Evolutionary conservation across 2,329 filamentous ascomycete species (phyloP), one percentile per base, ranked within the genome.

Genomic region (Scedosporium minutisporum): DNA sequence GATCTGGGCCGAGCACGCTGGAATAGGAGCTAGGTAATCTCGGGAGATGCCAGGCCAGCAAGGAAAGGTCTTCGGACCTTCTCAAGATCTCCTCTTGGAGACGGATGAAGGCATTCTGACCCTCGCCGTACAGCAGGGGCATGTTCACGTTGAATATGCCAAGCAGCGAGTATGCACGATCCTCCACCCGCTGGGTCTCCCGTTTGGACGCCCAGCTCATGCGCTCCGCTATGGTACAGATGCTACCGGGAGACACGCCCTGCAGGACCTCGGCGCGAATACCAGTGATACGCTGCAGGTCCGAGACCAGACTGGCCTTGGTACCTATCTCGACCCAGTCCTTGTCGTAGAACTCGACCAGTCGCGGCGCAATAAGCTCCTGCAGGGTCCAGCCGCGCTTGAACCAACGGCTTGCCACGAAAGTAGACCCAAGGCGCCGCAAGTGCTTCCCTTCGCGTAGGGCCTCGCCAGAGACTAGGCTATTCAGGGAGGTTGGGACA

Each of bases 121-220:
- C 72, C 46, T 75, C 74, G 1, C 74, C 74, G 18, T 74, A 76
- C 0, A 75, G 65, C 23, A 75, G 65, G 5, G 71, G 69, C 71
- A 76, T 75, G 27, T 71, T 71, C 3, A 76, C 67, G 41, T 66
- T 68, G 25, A 74, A 75, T 2, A 76, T 65, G 1, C 74, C 74
- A 41, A 76, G 64, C 29, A 76, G 60, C 29, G 69, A 71, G 62
- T 75, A 76, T 0, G 74, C 73, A 48, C 67, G 64, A 63, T 76
- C 73, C 46, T 75, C 69, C 38, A 55, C 14, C 9, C 70, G 68
- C 1, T 65, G 69, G 3, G 71, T 74, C 51, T 69, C 62, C 16
- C 74, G 67, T 18, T 65, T 62, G 5, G 72, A 65, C n/a, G 71
- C 72, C 74, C 73, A 76, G 18, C 69, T 69, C 72, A 76, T 75